A percentile compares a stretch with the other conserved stretches of the same genome.
phyloP scores from a whole-genome alignment of 2,329 filamentous ascomycete species.

The Emergomyces orientalis region DNA sequence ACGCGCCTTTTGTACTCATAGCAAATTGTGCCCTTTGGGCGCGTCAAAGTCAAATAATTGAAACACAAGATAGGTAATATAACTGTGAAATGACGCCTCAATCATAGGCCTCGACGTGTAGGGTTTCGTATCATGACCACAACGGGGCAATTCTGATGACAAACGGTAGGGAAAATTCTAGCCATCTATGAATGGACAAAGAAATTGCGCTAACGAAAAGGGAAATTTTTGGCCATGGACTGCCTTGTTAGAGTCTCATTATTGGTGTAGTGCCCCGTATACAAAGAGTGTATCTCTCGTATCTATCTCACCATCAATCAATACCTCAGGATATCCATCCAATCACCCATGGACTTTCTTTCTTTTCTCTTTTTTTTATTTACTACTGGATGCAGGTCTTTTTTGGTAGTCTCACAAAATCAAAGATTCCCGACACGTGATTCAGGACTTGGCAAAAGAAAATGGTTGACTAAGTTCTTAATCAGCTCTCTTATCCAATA shows the following conservation, averaged over 20 bases:
- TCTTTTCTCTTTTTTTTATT: too few species aligned
- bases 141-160: background rate
- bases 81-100: background rate
- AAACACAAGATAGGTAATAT: background rate
- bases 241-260: background rate
- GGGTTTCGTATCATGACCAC: background rate
- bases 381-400: too few species aligned
- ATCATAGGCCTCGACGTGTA: background rate
- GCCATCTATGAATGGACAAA: background rate
- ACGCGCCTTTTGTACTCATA: constrained; percentile 4
- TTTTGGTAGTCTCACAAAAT: too few species aligned
- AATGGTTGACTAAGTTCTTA: background rate
- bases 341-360: too few species aligned
- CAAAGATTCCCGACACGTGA: too few species aligned
- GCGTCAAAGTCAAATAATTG: background rate
- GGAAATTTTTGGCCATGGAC: too few species aligned
- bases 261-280: background rate
- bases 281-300: background rate
- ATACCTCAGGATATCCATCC: too few species aligned
- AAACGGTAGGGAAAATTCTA: background rate
- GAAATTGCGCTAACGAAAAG: background rate
- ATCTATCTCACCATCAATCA: too few species aligned
- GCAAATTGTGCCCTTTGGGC: background rate
- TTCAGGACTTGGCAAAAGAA: too few species aligned
- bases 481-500: background rate